Evolutionary conservation across 805 yeast genomes (phyloP).

Genomic region (Candida easanensis): DNA sequence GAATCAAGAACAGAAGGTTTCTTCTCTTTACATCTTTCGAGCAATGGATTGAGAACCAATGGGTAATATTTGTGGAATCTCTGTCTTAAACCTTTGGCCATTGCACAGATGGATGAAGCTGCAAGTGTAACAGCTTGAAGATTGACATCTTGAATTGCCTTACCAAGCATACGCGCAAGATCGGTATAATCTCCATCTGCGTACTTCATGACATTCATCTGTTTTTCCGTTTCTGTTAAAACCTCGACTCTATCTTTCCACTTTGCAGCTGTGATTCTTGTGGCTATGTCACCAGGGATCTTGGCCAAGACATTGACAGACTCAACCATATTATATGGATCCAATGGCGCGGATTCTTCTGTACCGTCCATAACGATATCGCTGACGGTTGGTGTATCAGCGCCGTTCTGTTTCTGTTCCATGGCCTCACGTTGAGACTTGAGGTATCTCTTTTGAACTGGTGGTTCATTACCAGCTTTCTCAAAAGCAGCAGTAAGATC

Average conservation of each 20-base stretch:
- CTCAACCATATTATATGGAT: slow-evolving; percentile 68
- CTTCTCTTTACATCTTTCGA: slow-evolving; percentile 87
- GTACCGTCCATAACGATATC: slow-evolving; percentile 28
- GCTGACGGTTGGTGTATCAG: slow-evolving; percentile 5
- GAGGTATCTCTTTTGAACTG: slow-evolving; percentile 55
- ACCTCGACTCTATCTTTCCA: slow-evolving; percentile 95
- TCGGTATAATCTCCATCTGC: slow-evolving; percentile 63
- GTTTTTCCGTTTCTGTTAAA: slow-evolving; percentile 56
- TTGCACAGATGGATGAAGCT: slow-evolving; percentile 55
- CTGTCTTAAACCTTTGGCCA: slow-evolving; percentile 65
- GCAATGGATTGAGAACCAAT: slow-evolving; percentile 53
- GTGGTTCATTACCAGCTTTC: slow-evolving; percentile 39
- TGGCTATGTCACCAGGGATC: slow-evolving; percentile 60
- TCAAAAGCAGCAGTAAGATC: slow-evolving; percentile 73
- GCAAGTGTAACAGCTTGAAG: slow-evolving; percentile 81
- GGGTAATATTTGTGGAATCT: slow-evolving; percentile 54
- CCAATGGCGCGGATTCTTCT: slow-evolving; percentile 36
- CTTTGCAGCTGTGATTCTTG: slow-evolving; percentile 55
- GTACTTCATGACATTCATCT: slow-evolving; percentile 52
- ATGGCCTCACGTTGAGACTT: slow-evolving; percentile 48
- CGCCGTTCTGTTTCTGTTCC: slow-evolving; percentile 24
- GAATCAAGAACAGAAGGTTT: slow-evolving; percentile 76
- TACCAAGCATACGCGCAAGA: slow-evolving; percentile 61
- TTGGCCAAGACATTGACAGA: slow-evolving; percentile 65
- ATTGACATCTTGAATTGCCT: slow-evolving; percentile 83